Evolutionary conservation across 768 basidiomycete species (phyloP).

Genomic region (Suillus paluster): DNA sequence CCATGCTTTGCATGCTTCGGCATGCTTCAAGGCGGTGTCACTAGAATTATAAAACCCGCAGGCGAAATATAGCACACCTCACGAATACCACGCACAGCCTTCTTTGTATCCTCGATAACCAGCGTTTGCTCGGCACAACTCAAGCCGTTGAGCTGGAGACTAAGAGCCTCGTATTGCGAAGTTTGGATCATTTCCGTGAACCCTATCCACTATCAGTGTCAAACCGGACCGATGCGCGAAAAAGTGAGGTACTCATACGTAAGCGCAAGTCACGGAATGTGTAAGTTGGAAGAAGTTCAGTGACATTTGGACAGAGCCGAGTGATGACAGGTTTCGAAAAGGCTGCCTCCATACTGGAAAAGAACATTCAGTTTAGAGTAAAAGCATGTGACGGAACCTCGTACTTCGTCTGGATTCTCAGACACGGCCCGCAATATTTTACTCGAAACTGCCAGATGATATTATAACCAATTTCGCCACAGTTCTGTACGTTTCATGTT

Average conservation of each 20-base stretch:
- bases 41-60: neutral
- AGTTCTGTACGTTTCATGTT: slow-evolving; percentile 21
- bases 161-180: slow-evolving; percentile 1
- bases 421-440: slow-evolving; percentile 29
- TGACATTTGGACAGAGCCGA: neutral
- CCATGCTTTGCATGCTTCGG: slow-evolving; percentile 29
- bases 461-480: slow-evolving; percentile 27
- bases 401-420: slow-evolving; percentile 27
- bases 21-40: slow-evolving; percentile 22
- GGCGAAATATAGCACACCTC: neutral
- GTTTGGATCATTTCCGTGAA: slow-evolving; percentile 8
- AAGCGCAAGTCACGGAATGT: neutral
- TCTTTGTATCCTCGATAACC: slow-evolving; percentile 1
- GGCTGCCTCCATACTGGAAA: neutral
- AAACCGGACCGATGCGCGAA: neutral
- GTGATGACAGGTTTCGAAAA: neutral
- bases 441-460: slow-evolving; percentile 38
- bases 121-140: neutral
- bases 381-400: slow-evolving; percentile 19
- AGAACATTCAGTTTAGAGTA: neutral
- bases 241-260: neutral
- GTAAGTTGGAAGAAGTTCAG: slow-evolving; percentile 6
- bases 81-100: neutral
- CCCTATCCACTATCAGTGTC: slow-evolving; percentile 7
- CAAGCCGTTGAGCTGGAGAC: slow-evolving; percentile 4